Evolutionary conservation across 2,329 filamentous ascomycete species (phyloP), one percentile per base, ranked within the genome.

Genomic region (Seiridium unicorne): DNA sequence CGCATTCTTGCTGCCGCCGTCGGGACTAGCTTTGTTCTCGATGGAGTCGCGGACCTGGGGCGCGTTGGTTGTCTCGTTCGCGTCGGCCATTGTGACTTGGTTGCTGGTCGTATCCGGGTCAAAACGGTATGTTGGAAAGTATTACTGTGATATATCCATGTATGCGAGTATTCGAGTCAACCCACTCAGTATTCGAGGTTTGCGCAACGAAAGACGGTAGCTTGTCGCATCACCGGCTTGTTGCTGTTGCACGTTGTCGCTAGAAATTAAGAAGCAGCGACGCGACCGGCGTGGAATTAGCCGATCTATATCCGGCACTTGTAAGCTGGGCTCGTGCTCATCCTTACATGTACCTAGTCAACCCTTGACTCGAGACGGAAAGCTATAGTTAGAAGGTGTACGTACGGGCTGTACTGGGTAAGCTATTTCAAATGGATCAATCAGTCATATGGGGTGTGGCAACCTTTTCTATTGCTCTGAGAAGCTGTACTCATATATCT

Each of bases 21-120:
- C 49, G 31, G 35, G 7, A 34, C 34, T 51, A 35, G 49, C 49
- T 65, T 77, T 80, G 13, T 79, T 80, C 68, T 83, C 80, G 64
- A 83, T 81, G 36, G 80, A 81, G 63, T 83, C 79, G 71, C 76
- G 80, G 70, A 81, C 78, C 63, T 80, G 76, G 62, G 74, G 77
- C 71, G 79, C 78, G 73, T 74, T 66, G 13, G 61, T 75, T 63
- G 67, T 68, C 63, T 73, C 71, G 66, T 71, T 75, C 64, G 71
- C 69, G 65, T 65, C 66, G 40, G 66, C 67, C 68, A 69, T 70
- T 56, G 55, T 57, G 53, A 55, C 36, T 35, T 35, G 7, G 13
- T 31, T 35, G 34, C 32, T n/a, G 49, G 31, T n/a, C 34, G 35
- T 35, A 13, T 35, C n/a, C 11, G 31, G 5, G 32, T 51, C 49